phyloP scores from a whole-genome alignment of 164 flowering plant species.

The Liquidambar formosana region DNA sequence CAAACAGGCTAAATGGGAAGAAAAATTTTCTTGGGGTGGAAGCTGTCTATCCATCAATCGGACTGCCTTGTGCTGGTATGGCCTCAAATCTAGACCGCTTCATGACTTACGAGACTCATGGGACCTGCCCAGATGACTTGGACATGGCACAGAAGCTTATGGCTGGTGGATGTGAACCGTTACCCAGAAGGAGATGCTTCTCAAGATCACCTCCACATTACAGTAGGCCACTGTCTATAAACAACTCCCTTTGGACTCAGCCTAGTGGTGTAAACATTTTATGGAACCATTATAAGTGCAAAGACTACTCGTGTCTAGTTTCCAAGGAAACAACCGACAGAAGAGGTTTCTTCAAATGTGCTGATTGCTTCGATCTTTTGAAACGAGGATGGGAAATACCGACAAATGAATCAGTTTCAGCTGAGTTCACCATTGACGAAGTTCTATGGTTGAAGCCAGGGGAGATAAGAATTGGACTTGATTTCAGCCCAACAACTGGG shows the following conservation, averaged over 20 bases:
- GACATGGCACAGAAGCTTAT: conserved; percentile 38
- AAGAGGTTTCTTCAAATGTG: conserved; percentile 43
- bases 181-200: conserved; percentile 47
- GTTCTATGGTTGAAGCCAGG: conserved; percentile 38
- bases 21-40: conserved; percentile 42
- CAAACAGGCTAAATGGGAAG: conserved; percentile 28
- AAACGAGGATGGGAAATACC: conserved; percentile 30
- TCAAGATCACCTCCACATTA: conserved; percentile 34
- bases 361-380: conserved; percentile 38
- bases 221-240: conserved; percentile 27
- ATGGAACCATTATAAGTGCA: conserved; percentile 43
- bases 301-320: conserved; percentile 34
- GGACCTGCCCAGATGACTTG: conserved; percentile 44
- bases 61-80: conserved; percentile 26
- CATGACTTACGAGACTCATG: conserved; percentile 33
- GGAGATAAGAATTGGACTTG: conserved; percentile 42
- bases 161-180: conserved; percentile 37
- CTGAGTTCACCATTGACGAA: conserved; percentile 39
- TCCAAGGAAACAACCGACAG: conserved; percentile 27
- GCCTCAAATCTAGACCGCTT: conserved; percentile 23
- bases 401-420: conserved; percentile 21
- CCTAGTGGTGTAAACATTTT: conserved; percentile 31
- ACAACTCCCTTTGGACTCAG: conserved; percentile 37
- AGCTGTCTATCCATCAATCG: conserved; percentile 32
- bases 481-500: conserved; percentile 43